Evolutionary conservation across 495 filamentous ascomycete genomes (phyloP).

Genomic region (Echria macrotheca): DNA sequence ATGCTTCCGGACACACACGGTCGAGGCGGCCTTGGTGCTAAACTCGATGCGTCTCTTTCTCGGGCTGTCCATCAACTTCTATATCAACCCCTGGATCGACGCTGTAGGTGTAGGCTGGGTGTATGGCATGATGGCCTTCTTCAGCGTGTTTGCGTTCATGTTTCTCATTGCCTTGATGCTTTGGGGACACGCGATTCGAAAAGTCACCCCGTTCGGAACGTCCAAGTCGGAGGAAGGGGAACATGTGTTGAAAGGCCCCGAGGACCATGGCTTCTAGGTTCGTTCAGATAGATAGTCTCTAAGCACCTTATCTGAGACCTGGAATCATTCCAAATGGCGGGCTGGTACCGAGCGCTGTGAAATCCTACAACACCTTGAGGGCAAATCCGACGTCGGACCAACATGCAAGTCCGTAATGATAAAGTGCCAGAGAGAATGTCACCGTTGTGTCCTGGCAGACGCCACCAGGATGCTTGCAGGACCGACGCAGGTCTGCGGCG

Average conservation of each 20-base stretch:
- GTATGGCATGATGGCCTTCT: constrained; percentile 49
- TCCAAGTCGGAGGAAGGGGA: constrained; percentile 22
- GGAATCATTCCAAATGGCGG: no score
- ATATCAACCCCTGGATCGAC: constrained; percentile 41
- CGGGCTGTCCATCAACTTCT: constrained; percentile 44
- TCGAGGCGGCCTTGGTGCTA: constrained; percentile 38
- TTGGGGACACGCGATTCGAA: constrained; percentile 26
- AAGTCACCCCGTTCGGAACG: constrained; percentile 11
- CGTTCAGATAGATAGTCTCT: no score
- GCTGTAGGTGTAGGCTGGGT: constrained; percentile 46
- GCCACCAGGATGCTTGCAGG: no score
- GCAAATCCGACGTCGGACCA: no score
- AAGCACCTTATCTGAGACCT: no score
- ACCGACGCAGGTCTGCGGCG: no score
- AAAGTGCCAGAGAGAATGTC: no score
- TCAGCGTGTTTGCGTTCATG: constrained; percentile 35
- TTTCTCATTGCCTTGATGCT: constrained; percentile 29
- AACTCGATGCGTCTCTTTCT: constrained; percentile 39
- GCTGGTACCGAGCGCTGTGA: no score
- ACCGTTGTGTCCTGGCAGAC: no score
- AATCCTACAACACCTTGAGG: no score
- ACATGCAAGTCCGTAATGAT: no score
- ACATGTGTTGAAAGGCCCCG: constrained; percentile 10
- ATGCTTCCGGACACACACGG: constrained; percentile 38
- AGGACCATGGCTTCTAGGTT: neutral